These are phyloP conservation scores for Dryas octopetala DNA, from an alignment of 306 rosid genomes.

Conservation along the genomic window DNA sequence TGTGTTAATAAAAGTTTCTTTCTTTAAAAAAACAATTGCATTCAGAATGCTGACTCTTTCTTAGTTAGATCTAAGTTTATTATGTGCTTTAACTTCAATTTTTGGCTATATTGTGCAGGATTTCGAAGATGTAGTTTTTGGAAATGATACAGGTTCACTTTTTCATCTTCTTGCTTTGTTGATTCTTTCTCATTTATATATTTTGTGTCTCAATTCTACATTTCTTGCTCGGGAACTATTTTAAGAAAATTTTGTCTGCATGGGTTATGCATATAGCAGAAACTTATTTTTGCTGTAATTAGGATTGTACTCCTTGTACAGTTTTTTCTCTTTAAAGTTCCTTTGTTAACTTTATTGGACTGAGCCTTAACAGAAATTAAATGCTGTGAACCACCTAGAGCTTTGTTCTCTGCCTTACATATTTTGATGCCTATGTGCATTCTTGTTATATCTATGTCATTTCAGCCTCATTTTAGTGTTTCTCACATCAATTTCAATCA, in stretches of 20 bases:
- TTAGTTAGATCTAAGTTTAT: constrained; percentile 8
- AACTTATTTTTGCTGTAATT: neutral
- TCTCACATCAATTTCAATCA: neutral
- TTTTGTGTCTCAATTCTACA: neutral
- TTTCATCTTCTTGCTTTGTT: constrained; percentile 12
- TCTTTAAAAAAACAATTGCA: neutral
- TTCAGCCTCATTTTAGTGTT: neutral
- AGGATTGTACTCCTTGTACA: neutral
- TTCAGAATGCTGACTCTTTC: neutral
- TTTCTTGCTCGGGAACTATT: neutral
- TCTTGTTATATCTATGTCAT: neutral
- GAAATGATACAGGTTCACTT: constrained; percentile 75
- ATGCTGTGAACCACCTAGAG: neutral
- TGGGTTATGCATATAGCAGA: neutral
- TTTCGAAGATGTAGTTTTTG: constrained; percentile 42
- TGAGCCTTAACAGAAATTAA: neutral
- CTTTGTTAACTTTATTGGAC: constrained; percentile 1
- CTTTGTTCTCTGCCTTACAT: constrained; percentile 1
- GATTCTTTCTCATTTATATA: constrained; percentile 1
- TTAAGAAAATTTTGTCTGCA: neutral
- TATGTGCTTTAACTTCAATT: constrained; percentile 29
- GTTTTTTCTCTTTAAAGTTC: neutral
- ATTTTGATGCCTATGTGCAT: neutral
- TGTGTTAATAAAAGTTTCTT: too few relatives aligned
- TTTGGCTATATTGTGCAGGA: constrained; percentile 62